phyloP scores from a whole-genome alignment of 345 rosid species.

The Mallotus nudiflorus region DNA sequence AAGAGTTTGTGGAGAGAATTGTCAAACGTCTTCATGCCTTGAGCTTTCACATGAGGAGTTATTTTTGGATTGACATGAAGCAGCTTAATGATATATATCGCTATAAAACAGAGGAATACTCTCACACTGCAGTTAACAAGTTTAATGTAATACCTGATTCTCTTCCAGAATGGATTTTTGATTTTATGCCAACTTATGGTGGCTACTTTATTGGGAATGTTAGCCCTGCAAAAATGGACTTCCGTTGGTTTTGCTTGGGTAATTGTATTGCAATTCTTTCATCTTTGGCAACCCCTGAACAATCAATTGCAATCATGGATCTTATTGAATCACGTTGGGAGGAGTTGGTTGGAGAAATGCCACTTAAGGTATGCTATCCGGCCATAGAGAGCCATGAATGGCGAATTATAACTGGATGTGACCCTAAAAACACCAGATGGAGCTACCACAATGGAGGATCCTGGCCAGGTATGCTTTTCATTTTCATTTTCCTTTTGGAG shows the following conservation, averaged over 20 bases:
- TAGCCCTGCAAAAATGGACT: conserved; percentile 95
- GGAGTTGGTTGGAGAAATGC: conserved; percentile 97
- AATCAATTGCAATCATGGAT: conserved; percentile 91
- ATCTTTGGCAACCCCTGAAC: conserved; percentile 91
- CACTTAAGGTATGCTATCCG: conserved; percentile 84
- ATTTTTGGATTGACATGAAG: conserved; percentile 92
- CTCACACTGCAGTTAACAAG: conserved; percentile 94
- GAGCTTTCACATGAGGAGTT: conserved; percentile 87
- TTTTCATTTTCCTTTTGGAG: neutral
- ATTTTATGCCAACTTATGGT: conserved; percentile 82
- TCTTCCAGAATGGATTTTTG: conserved; percentile 93
- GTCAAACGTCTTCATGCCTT: conserved; percentile 89
- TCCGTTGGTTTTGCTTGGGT: conserved; percentile 95
- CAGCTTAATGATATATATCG: conserved; percentile 93
- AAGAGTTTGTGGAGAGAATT: conserved; percentile 83
- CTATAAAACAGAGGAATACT: conserved; percentile 95
- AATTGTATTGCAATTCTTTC: conserved; percentile 89
- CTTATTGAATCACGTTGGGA: conserved; percentile 96
- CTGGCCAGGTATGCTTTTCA: conserved; percentile 74
- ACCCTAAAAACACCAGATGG: conserved; percentile 96
- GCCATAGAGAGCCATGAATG: conserved; percentile 95
- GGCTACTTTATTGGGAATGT: conserved; percentile 93
- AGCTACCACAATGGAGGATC: conserved; percentile 99
- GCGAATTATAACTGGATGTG: conserved; percentile 86
- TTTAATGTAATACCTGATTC: conserved; percentile 96